Conservation (phyloP, 805 yeast species). For the Sporopachydermia lactativora region DNA sequence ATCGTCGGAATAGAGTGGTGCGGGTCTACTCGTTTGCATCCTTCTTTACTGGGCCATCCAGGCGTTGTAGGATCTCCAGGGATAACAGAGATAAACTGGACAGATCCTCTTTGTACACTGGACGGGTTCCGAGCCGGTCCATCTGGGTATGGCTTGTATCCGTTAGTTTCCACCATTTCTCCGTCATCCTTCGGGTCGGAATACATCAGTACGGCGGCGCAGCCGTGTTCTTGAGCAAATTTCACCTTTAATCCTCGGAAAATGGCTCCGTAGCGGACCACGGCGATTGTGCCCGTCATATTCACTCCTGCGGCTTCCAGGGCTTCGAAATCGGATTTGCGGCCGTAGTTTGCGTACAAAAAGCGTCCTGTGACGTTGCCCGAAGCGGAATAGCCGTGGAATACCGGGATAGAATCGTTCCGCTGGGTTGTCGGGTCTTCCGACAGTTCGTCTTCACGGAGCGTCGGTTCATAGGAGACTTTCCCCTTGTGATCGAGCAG, state of each 20-base stretch:
- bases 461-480: constrained; percentile 35
- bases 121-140: constrained; percentile 74
- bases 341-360: constrained; percentile 60
- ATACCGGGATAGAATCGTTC: constrained; percentile 48
- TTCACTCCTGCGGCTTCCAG: constrained; percentile 34
- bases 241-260: constrained; percentile 67
- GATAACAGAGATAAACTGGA: constrained; percentile 39
- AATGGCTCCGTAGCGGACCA: constrained; percentile 50
- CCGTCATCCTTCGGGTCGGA: constrained; percentile 50
- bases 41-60: constrained; percentile 42
- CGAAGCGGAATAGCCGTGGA: constrained; percentile 62
- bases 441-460: constrained; percentile 35
- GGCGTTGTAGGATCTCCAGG: constrained; percentile 81
- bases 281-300: constrained; percentile 43
- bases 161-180: constrained; percentile 34
- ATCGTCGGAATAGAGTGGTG: constrained; percentile 39
- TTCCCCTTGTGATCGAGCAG: constrained; percentile 22
- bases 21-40: constrained; percentile 36
- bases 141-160: constrained; percentile 51
- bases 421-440: constrained; percentile 33
- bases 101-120: constrained; percentile 65
- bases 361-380: constrained; percentile 60
- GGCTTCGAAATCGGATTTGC: constrained; percentile 39
- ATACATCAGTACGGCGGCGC: constrained; percentile 50
- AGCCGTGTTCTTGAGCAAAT: constrained; percentile 62